Evolutionary conservation across 371 early-diverging fungal genomes (phyloP).

Genomic region (Neoconidiobolus thromboides): DNA sequence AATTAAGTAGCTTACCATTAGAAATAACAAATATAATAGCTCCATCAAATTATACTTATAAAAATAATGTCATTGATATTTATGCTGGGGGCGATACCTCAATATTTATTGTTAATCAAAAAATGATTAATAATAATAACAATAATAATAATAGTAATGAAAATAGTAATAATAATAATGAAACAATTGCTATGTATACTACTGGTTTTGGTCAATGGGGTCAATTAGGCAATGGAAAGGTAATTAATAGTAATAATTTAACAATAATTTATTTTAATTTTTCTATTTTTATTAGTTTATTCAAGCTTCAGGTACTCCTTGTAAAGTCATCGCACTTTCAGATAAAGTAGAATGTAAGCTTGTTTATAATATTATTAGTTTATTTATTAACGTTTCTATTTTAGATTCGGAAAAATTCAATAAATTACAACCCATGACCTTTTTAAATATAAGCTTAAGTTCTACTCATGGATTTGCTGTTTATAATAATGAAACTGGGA

Average conservation of each 20-base stretch:
- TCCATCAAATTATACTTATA: not conserved
- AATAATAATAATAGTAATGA: not conserved
- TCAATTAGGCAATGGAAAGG: not conserved
- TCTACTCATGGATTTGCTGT: too few relatives aligned
- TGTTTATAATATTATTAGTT: too few relatives aligned
- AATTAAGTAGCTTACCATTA: not conserved
- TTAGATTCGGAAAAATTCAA: too few relatives aligned
- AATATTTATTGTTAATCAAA: not conserved
- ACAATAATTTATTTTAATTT: too few relatives aligned
- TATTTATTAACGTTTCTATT: too few relatives aligned
- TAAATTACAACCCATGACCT: too few relatives aligned
- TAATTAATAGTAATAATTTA: not conserved
- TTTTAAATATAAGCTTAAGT: too few relatives aligned
- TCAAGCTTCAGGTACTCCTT: too few relatives aligned
- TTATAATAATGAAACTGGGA: too few relatives aligned
- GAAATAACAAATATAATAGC: not conserved
- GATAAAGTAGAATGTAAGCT: too few relatives aligned
- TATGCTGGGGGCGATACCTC: not conserved
- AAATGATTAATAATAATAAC: not conserved
- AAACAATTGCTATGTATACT: not conserved
- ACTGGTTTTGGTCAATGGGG: slow-evolving; percentile 2
- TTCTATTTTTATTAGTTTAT: too few relatives aligned
- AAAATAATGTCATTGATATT: not conserved
- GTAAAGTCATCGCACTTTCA: too few relatives aligned
- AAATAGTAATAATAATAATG: not conserved